Evolutionary conservation across 257 asterid species (phyloP), one percentile per base, ranked within the genome.

Genomic region (Gentiana dahurica): DNA sequence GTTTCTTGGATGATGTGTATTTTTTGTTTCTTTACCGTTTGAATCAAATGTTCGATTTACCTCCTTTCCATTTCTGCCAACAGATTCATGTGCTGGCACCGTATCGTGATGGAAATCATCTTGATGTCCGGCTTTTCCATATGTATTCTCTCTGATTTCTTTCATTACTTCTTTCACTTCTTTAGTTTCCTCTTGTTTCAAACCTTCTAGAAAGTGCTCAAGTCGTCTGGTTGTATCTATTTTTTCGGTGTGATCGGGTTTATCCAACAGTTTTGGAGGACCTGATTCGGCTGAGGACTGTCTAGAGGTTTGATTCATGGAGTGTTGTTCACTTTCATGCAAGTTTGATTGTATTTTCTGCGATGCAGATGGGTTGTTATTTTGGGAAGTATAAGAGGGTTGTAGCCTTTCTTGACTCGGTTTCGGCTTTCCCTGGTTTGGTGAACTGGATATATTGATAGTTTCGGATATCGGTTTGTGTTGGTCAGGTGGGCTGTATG

Each of bases 81-180:
- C 4, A 54, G 65, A 45, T 59, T 68, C 61, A n/a, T 61, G 72
- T 44, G 50, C 47, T 54, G 71, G 55, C 39, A 41, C 67, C 51
- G 62, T 61, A 11, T 59, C 32, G 52, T 15, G 70, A 54, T 53
- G 45, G 36, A 64, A 65, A 54, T 57, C 15, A n/a, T 33, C 65
- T 55, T 71, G 58, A 60, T 74, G 69, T 62, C 64, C 69, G 12
- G 65, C 57, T 73, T 67, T 66, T 15, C 59, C 65, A 11, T 61
- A 46, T 36, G 60, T 67, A 62, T 65, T 57, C 11, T 13, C 60
- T 10, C 53, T 63, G 12, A 63, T 61, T 43, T 65, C 73, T 67
- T 75, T 68, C 65, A 48, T 57, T 5, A 71, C 76, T 59, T 80
- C 83, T 53, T 76, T 71, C 73, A 77, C 90, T 55, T 81, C 82